These are phyloP conservation scores for Penicillium griseofulvum DNA, from an alignment of 2,329 filamentous ascomycete genomes.

Conservation along the genomic window DNA sequence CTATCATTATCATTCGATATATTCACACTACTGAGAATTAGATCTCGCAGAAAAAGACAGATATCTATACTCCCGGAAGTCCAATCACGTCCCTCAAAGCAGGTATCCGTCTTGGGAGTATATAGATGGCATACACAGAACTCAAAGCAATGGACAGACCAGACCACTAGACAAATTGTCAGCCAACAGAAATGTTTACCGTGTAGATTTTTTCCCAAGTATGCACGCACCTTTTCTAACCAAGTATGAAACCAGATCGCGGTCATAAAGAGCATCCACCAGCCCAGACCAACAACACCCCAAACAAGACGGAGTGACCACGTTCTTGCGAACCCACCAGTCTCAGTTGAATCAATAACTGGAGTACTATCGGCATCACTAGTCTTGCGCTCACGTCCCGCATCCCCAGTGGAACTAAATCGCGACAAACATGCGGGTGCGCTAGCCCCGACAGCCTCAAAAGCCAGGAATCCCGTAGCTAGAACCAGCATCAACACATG, in stretches of 20 bases:
- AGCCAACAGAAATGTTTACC: not conserved
- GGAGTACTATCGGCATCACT: slow-evolving; percentile 16
- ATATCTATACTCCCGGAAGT: slow-evolving; percentile 36
- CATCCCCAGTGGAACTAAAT: slow-evolving; percentile 29
- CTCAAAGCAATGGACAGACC: slow-evolving; percentile 50
- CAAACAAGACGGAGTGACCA: slow-evolving; percentile 51
- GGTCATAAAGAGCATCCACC: slow-evolving; percentile 99
- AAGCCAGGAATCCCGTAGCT: slow-evolving; percentile 74
- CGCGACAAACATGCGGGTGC: slow-evolving; percentile 40
- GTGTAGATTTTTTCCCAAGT: slow-evolving; percentile 16
- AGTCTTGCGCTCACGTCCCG: slow-evolving; percentile 39
- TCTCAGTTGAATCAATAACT: slow-evolving; percentile 34
- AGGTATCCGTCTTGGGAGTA: slow-evolving; percentile 47
- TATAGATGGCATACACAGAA: slow-evolving; percentile 52
- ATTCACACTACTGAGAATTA: slow-evolving; percentile 6
- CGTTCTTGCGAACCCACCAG: slow-evolving; percentile 55
- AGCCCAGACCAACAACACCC: slow-evolving; percentile 66
- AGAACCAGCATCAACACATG: slow-evolving; percentile 92
- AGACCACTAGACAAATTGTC: slow-evolving; percentile 41
- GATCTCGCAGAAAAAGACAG: not conserved
- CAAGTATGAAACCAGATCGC: slow-evolving; percentile 98
- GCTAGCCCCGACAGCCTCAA: slow-evolving; percentile 67
- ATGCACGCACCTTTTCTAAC: slow-evolving; percentile 78
- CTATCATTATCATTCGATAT: slow-evolving; percentile 10
- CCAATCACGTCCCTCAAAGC: slow-evolving; percentile 49